phyloP scores from a whole-genome alignment of 208 protist genomes.

The Strigomonas galati region DNA sequence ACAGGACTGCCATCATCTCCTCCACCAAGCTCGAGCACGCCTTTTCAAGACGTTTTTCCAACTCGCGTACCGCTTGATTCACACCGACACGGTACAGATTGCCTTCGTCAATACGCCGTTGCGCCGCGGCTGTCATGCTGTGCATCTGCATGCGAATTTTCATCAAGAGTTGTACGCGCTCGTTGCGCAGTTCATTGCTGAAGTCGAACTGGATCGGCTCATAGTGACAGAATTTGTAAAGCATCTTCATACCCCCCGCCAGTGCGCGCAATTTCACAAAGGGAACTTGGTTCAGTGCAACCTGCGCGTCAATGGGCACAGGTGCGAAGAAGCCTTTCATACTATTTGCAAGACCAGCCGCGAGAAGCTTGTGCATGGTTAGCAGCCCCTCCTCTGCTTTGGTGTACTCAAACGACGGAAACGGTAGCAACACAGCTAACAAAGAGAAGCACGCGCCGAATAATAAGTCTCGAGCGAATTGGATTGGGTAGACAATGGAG shows the following conservation, averaged over 20 bases:
- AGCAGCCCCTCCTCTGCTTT: conserved; percentile 32
- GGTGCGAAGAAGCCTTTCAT: conserved; percentile 58
- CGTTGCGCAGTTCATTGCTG: conserved; percentile 27
- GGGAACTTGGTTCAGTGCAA: conserved; percentile 40
- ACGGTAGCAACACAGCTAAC: conserved; percentile 35
- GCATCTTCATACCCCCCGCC: conserved; percentile 18
- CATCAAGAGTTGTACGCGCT: conserved; percentile 34
- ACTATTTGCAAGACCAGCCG: conserved; percentile 46
- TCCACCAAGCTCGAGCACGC: background rate
- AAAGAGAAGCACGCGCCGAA: conserved; percentile 32
- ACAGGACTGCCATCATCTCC: conserved; percentile 42
- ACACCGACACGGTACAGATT: background rate
- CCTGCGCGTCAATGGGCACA: conserved; percentile 36
- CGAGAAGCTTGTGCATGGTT: conserved; percentile 43
- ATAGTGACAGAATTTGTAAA: conserved; percentile 29
- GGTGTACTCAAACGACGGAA: conserved; percentile 29
- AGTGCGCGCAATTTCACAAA: conserved; percentile 32
- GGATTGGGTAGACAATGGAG: conserved; percentile 20
- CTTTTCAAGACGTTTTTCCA: conserved; percentile 25
- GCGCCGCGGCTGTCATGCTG: conserved; percentile 35
- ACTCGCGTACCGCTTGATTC: conserved; percentile 20
- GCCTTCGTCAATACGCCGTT: conserved; percentile 6
- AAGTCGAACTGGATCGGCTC: conserved; percentile 42
- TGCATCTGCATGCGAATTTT: conserved; percentile 38
- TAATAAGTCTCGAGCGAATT: conserved; percentile 42